These are phyloP conservation scores for Penicillium sp. DNA, from an alignment of 2,329 filamentous ascomycete species.

Conservation along the genomic window DNA sequence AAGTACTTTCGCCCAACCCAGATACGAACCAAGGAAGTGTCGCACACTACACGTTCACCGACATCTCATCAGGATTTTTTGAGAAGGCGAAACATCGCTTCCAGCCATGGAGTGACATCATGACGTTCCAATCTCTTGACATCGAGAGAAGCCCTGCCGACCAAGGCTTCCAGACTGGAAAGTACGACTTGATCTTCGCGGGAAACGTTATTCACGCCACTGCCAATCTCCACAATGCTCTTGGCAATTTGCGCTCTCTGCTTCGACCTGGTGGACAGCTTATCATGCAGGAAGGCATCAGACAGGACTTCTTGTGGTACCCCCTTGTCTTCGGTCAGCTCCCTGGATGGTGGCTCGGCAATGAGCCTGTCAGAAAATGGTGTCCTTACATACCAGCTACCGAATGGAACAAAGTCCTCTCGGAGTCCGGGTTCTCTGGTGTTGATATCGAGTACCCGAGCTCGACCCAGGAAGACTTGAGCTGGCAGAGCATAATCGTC, in stretches of 20 bases:
- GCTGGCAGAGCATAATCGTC: constrained; percentile 23
- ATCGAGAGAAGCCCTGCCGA: constrained; percentile 25
- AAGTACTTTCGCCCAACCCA: constrained; percentile 13
- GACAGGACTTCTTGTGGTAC: constrained; percentile 24
- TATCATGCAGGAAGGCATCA: constrained; percentile 23
- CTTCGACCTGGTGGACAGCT: constrained; percentile 21
- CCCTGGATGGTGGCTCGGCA: constrained; percentile 22
- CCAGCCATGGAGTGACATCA: constrained; percentile 19
- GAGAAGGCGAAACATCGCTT: constrained; percentile 27
- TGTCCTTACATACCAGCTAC: constrained; percentile 19
- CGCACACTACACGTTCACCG: constrained; percentile 29
- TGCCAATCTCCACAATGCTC: constrained; percentile 5
- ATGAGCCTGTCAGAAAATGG: constrained; percentile 19
- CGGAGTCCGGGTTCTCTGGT: constrained; percentile 17
- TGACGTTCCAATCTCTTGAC: constrained; percentile 31
- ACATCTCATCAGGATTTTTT: constrained; percentile 32
- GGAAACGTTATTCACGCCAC: constrained; percentile 37
- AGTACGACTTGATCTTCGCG: constrained; percentile 37
- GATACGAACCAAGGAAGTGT: constrained; percentile 8
- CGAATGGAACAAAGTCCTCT: constrained; percentile 16
- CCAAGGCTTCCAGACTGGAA: constrained; percentile 29
- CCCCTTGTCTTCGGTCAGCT: constrained; percentile 22
- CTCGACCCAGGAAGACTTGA: constrained; percentile 12
- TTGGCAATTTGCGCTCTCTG: constrained; percentile 16
- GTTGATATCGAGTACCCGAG: constrained; percentile 21